Evolutionary conservation across 345 rosid species (phyloP), one percentile per base, ranked within the genome.

Genomic region (Hibiscus syriacus): DNA sequence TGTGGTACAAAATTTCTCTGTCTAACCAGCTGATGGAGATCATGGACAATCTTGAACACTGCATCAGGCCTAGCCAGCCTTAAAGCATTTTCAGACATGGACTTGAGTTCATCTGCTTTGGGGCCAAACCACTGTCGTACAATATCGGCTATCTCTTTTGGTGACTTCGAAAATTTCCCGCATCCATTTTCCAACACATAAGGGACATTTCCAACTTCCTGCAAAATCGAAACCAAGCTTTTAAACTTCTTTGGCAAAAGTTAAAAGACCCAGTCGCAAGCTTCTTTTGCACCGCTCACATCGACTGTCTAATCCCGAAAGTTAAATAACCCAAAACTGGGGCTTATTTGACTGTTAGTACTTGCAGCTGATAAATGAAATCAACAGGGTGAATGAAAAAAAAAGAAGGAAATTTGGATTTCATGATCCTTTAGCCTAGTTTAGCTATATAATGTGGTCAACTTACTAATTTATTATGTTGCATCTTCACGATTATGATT

Each of bases 201-300:
- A 0, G 99, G 99, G 48, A 95, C 99, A 38, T 95, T n/a, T n/a
- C n/a, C n/a, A 8, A 78, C 99, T 85, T 95, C 99, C 99, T 92
- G 82, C 57, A 46, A 45, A 66, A 64, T 36, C 6, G 39, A 34
- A 20, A 66, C 29, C 55, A 41, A 25, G 3, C 6, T 43, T 30
- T 27, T 23, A n/a, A 66, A 53, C 57, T 22, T 53, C 13, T 53
- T 53, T 53, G 16, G 57, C 16, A 53, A 23, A 25, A 43, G 53
- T 38, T 60, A 2, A 60, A 59, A 59, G 48, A 49, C 17, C 23
- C 17, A 48, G 36, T 36, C 12, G 34, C 48, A 38, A 38, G 27
- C 36, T 60, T 38, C 14, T 36, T 20, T 38, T 12, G 17, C 17
- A 38, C 5, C 45, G 36, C 1, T 30, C 54, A 19, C 36, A 23